phyloP scores from a whole-genome alignment of 306 rosid species.

The Pterocarpus macrocarpus region DNA sequence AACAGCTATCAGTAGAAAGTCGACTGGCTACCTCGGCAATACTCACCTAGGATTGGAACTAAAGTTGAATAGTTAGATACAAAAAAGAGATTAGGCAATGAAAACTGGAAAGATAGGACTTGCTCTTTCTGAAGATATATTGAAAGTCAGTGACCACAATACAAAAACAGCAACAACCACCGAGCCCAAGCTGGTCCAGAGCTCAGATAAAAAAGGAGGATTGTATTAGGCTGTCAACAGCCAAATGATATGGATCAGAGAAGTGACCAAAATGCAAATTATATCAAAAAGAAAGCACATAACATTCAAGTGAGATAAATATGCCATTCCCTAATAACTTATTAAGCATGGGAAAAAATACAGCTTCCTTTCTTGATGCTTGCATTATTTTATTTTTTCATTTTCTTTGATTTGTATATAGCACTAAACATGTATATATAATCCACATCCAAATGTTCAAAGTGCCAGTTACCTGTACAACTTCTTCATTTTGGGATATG shows the following conservation, averaged over 20 bases:
- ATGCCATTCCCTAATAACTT: constrained; percentile 3
- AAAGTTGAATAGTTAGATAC: too few species aligned
- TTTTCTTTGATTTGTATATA: background rate
- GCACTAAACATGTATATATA: constrained; percentile 12
- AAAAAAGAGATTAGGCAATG: too few species aligned
- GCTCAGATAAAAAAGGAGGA: background rate
- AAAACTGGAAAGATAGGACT: too few species aligned
- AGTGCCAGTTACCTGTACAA: constrained; percentile 76
- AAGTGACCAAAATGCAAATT: background rate
- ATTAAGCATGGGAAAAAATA: background rate
- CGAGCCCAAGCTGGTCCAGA: too few species aligned
- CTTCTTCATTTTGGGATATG: constrained; percentile 70
- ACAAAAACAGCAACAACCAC: too few species aligned
- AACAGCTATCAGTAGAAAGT: background rate
- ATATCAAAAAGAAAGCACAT: background rate
- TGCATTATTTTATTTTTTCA: background rate
- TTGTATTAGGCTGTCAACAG: background rate
- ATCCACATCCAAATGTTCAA: background rate
- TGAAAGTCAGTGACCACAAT: too few species aligned
- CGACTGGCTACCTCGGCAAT: too few species aligned
- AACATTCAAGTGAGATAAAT: constrained; percentile 22
- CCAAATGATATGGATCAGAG: background rate
- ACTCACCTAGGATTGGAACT: too few species aligned
- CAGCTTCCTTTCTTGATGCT: constrained; percentile 15
- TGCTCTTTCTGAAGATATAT: too few species aligned